phyloP scores from a whole-genome alignment of 2,329 filamentous ascomycete species.

The Paradendryphiella salina region DNA sequence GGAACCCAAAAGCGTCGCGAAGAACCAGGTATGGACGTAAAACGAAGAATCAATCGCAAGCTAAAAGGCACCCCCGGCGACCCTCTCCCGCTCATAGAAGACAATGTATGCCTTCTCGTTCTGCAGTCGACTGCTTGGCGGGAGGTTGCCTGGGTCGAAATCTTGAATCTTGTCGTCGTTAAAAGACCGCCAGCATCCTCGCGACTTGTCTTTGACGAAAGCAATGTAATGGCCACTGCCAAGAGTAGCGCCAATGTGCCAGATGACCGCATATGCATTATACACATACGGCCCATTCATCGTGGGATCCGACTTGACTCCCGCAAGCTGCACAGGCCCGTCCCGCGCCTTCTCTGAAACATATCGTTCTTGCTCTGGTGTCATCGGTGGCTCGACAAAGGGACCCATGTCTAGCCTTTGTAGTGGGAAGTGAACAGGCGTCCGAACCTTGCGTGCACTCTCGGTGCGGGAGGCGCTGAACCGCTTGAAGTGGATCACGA shows the following conservation, averaged over 20 bases:
- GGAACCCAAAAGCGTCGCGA: background rate
- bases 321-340: constrained; percentile 32
- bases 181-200: constrained; percentile 63
- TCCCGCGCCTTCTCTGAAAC: constrained; percentile 33
- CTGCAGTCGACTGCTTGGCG: constrained; percentile 56
- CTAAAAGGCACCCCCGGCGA: constrained; percentile 38
- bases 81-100: constrained; percentile 59
- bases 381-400: constrained; percentile 59
- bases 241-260: constrained; percentile 70
- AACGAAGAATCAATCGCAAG: background rate
- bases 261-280: constrained; percentile 82
- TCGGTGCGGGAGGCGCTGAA: constrained; percentile 63
- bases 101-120: constrained; percentile 68
- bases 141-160: constrained; percentile 59
- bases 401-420: constrained; percentile 66
- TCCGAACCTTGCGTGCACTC: constrained; percentile 68
- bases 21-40: constrained; percentile 2
- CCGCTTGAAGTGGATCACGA: constrained; percentile 77
- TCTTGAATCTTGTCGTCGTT: constrained; percentile 60
- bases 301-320: constrained; percentile 46
- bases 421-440: constrained; percentile 75
- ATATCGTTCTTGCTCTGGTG: constrained; percentile 46
- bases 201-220: constrained; percentile 56
- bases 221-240: constrained; percentile 80
- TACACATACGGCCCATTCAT: constrained; percentile 69